Evolutionary conservation across 768 basidiomycete genomes (phyloP), one percentile per base, ranked within the genome.

Genomic region (Rhizopogon vesiculosus): DNA sequence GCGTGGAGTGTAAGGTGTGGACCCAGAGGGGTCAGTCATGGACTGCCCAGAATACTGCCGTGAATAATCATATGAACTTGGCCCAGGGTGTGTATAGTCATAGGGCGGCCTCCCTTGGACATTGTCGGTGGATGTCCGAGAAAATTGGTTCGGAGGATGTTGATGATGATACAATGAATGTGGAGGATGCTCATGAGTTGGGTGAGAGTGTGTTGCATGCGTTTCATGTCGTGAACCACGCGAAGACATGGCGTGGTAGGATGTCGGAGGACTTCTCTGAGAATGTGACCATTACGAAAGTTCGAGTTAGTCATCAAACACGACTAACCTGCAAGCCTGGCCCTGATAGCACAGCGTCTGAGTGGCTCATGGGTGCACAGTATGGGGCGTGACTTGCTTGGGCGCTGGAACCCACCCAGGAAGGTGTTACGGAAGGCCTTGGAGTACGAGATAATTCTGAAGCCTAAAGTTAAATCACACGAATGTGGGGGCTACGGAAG

Each of bases 391-490:
- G 64, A 42, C 63, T 61, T 8, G 31, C 64, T 46, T 78, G 76
- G 58, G 78, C 74, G 45, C 63, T 67, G 46, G 80, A 76, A 71
- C 58, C 76, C 72, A 60, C 77, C 76, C 61, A 83, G 57, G 53
- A 77, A 72, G 70, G 68, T 51, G 74, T 75, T 54, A 74, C 71
- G 58, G 70, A 67, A 31, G 72, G 68, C 57, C 64, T 67, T 31
- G 75, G 62, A 25, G 75, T 67, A 54, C 73, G 72, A 35, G 79
- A 74, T 18, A 83, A 66, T 62, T 84, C 83, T 65, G 43, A 49
- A 18, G 8, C 46, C 59, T 40, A 59, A 38, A 45, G 53, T 46
- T 49, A 42, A 46, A 38, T 40, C 13, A n/a, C 22, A 13, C 44
- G 25, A 10, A 39, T 45, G 41, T 38, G 53, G 28, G 38, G 22